Percentiles rank a stretch among this genome's conserved stretches.
phyloP scores from a whole-genome alignment of 2,329 filamentous ascomycete species.

The Mollisia scopiformis region DNA sequence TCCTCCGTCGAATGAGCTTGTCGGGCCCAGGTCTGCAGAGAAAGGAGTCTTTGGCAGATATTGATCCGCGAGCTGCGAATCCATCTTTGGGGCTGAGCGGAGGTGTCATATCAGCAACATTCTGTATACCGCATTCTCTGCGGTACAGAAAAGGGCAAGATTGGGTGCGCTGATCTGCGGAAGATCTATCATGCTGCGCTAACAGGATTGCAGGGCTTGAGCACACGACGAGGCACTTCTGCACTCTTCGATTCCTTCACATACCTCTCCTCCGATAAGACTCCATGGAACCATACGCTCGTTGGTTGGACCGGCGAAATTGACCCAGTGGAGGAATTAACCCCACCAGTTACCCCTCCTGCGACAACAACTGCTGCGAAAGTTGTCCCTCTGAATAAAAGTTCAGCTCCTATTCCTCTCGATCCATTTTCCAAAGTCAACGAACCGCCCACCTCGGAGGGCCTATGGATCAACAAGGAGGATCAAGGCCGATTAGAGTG shows the following conservation, averaged over 20 bases:
- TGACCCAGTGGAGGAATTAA: conserved; percentile 52
- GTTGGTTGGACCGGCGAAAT: conserved; percentile 96
- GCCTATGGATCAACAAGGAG: conserved; percentile 69
- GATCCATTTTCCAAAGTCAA: conserved; percentile 59
- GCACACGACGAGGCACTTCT: conserved; percentile 81
- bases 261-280: conserved; percentile 81
- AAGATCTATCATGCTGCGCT: conserved; percentile 10
- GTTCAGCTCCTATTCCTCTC: conserved; percentile 79
- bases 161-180: conserved; percentile 51
- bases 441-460: conserved; percentile 65
- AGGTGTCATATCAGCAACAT: conserved; percentile 69
- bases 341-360: conserved; percentile 51
- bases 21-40: conserved; percentile 36
- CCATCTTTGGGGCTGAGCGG: conserved; percentile 62
- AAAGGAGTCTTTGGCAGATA: conserved; percentile 54
- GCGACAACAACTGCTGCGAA: conserved; percentile 48
- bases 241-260: conserved; percentile 91
- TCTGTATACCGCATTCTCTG: conserved; percentile 63
- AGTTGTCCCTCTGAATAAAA: conserved; percentile 66
- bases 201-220: conserved; percentile 62
- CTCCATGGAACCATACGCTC: conserved; percentile 88
- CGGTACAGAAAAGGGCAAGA: conserved; percentile 60
- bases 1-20: conserved; percentile 48
- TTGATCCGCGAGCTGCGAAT: conserved; percentile 53
- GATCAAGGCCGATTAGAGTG: conserved; percentile 76